Percentiles rank a stretch among this genome's conserved stretches.
Evolutionary conservation across 371 early-diverging fungal species (phyloP).

Genomic region (Fennellomyces sp.): DNA sequence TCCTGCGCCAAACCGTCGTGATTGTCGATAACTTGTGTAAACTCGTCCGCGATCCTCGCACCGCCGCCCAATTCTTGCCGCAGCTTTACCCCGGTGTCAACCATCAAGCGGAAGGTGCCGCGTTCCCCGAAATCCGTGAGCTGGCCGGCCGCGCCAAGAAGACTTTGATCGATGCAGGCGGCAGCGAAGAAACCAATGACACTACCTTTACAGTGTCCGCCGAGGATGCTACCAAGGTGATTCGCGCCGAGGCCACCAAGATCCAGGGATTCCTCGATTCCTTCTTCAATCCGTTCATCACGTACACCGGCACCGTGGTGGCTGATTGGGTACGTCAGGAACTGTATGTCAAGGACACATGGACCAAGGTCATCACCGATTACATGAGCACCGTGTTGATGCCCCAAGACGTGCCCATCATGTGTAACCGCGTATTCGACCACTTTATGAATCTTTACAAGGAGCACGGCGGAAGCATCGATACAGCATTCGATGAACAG

Average conservation of each 20-base stretch:
- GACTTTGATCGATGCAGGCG: slow-evolving; percentile 62
- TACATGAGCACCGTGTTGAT: slow-evolving; percentile 52
- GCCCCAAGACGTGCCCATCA: slow-evolving; percentile 38
- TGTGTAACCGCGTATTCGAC: slow-evolving; percentile 32
- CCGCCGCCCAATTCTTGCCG: slow-evolving; percentile 66
- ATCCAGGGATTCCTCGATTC: slow-evolving; percentile 59
- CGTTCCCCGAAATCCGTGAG: slow-evolving; percentile 66
- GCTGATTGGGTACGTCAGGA: slow-evolving; percentile 59
- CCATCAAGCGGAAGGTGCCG: slow-evolving; percentile 60
- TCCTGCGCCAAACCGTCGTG: slow-evolving; percentile 62
- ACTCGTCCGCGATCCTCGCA: slow-evolving; percentile 64
- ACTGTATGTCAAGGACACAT: slow-evolving; percentile 50
- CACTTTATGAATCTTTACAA: slow-evolving; percentile 48
- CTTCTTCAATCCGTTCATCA: slow-evolving; percentile 49
- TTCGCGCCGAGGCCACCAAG: slow-evolving; percentile 49
- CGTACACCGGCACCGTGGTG: slow-evolving; percentile 49
- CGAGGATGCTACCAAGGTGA: slow-evolving; percentile 42
- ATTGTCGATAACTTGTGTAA: slow-evolving; percentile 67
- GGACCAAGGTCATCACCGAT: slow-evolving; percentile 40
- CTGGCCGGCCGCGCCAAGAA: slow-evolving; percentile 60
- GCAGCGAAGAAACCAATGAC: slow-evolving; percentile 22
- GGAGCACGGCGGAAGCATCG: slow-evolving; percentile 50
- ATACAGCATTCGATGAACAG: slow-evolving; percentile 44
- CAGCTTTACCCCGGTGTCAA: slow-evolving; percentile 72
- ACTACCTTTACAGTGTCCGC: slow-evolving; percentile 28